Base-by-base conservation (phyloP, 768 basidiomycete genomes). In the Mycena vitilis region DNA sequence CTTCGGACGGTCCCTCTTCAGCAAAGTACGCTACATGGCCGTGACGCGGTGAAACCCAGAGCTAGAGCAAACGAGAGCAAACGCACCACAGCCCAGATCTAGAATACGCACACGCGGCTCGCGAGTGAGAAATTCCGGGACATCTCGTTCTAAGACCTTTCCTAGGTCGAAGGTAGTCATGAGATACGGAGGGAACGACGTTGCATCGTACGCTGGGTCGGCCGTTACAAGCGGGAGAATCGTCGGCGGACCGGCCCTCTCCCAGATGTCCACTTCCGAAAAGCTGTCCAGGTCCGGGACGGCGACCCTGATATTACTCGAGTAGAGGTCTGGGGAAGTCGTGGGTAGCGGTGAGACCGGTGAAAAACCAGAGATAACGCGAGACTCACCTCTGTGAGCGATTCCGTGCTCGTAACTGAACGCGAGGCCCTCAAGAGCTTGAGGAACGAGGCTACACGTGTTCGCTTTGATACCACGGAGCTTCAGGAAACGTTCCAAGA, bases 141-240 rank as follows among this genome's bases (percentile, higher is more conserved):
- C 38, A 16, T 6, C n/a, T 2, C 2, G 8, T 4, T 25, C 15
- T 15, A 60, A 8, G 22, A 62, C 23, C 3, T 4, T 13, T 1
- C 18, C 37, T 23, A 62, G 51, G 25, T 62, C 37, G 23, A 30
- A 1, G 18, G 18, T 2, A 15, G 22, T 1, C 11, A 23, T 12
- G 15, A 62, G 51, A 23, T 53, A 53, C 23, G 60, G 60, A 16
- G 60, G 60, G 23, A 52, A 62, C 25, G 60, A 62, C 9, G 60
- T 40, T 16, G 16, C 23, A 62, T 62, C 60, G 38, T 16, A 23
- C 6, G 49, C 60, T 23, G 51, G 49, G 36, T 48, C 47, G 38
- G 7, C 20, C 16, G 49, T 18, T 20, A 48, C 38, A 34, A 42
- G 51, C 0, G 49, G 15, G 23, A n/a, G 2, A 13, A 53, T 30